Evolutionary conservation across 257 asterid species (phyloP), one percentile per base, ranked within the genome.

Genomic region (Pogostemon cablin): DNA sequence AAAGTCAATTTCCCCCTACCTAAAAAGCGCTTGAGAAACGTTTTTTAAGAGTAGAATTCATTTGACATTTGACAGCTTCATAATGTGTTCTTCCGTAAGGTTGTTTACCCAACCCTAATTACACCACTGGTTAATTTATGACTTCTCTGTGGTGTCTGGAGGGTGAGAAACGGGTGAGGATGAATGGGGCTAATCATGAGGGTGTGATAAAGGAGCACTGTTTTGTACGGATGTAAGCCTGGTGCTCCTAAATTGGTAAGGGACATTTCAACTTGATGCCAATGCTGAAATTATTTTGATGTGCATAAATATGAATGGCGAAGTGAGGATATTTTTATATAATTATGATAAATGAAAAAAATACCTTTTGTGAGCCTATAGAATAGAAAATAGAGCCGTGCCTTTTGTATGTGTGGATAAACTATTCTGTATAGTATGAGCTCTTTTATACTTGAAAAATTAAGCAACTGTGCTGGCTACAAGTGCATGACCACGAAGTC

Each of bases 61-160:
- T 20, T 20, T 20, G 25, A 20, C 25, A 20, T 20, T 20, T 20
- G 25, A 20, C 25, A 20, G 25, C 25, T 20, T 20, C 25, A 20
- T 20, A 20, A 20, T 4, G 56, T 50, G 25, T 12, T 11, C 35
- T 15, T 20, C 37, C 59, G 20, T 5, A 53, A 17, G 35, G 59
- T 17, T 15, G 59, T 53, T 53, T 53, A 15, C 59, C 59, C 35
- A 53, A 53, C 59, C 7, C 59, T 53, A 53, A 53, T 52, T 52
- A 12, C 35, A 17, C 17, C 17, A 34, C 9, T 7, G 15, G n/a
- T 34, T 9, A 15, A 52, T 15, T 52, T 52, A 8, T 7, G 59
- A 15, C 20, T 52, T 53, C 59, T 37, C 37, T 0, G 59, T 53
- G 37, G 59, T 15, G 37, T 9, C 10, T 53, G 37, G 37, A 17